Percentiles rank a stretch among this genome's conserved stretches.
Evolutionary conservation across 2,329 filamentous ascomycete species (phyloP).

Genomic region (Verticillium isaacii): DNA sequence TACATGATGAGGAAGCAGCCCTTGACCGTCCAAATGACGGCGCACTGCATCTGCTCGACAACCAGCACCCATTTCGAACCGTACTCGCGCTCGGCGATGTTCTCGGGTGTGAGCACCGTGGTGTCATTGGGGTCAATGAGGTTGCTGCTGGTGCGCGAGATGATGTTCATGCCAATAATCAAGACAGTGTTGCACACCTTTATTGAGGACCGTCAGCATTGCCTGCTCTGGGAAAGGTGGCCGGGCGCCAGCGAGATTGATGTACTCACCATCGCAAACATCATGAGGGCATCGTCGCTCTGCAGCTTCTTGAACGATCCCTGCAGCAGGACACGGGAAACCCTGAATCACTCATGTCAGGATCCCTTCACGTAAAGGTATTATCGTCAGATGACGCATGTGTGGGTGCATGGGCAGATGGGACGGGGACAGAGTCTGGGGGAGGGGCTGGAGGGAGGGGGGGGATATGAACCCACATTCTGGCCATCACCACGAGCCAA

Average conservation of each 20-base stretch:
- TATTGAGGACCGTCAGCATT: not conserved
- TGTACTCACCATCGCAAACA: slow-evolving; percentile 42
- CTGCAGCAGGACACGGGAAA: slow-evolving; percentile 32
- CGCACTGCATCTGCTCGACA: slow-evolving; percentile 57
- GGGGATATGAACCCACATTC: slow-evolving; percentile 29
- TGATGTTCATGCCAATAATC: slow-evolving; percentile 49
- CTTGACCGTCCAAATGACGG: slow-evolving; percentile 53
- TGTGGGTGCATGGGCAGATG: not conserved
- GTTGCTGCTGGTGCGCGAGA: slow-evolving; percentile 52
- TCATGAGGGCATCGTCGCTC: slow-evolving; percentile 51
- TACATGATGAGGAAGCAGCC: slow-evolving; percentile 54
- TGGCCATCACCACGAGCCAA: slow-evolving; percentile 28
- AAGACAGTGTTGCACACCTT: slow-evolving; percentile 48
- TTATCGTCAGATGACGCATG: not conserved
- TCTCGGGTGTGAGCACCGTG: slow-evolving; percentile 36
- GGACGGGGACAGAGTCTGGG: not conserved
- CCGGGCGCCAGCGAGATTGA: not conserved
- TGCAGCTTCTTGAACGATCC: slow-evolving; percentile 46
- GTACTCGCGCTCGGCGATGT: slow-evolving; percentile 33
- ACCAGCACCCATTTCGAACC: slow-evolving; percentile 61
- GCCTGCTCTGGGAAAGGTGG: not conserved
- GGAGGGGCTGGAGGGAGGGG: not conserved
- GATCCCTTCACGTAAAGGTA: slow-evolving; percentile 1
- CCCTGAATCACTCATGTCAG: slow-evolving; percentile 15
- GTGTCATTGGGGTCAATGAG: slow-evolving; percentile 47